Conservation (phyloP, 371 early-diverging fungal species). For the Nematocida minor region DNA sequence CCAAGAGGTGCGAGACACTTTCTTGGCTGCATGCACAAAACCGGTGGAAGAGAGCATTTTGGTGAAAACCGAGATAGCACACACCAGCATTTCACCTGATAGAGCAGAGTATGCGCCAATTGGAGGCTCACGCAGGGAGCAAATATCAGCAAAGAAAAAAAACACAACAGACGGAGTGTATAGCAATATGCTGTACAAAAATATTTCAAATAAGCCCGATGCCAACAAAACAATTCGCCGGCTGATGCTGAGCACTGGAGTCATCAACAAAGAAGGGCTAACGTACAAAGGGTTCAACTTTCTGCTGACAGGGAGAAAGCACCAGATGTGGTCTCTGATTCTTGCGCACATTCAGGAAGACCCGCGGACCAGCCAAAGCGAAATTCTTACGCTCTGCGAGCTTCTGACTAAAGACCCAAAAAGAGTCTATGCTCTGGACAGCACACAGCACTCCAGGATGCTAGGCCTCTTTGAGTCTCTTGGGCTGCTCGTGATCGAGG, state of each 20-base stretch:
- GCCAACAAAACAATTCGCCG: neutral
- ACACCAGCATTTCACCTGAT: neutral
- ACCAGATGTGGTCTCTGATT: slow-evolving; percentile 63
- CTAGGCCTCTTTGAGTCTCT: slow-evolving; percentile 33
- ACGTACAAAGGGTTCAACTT: slow-evolving; percentile 66
- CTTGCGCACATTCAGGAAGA: slow-evolving; percentile 39
- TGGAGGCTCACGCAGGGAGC: neutral
- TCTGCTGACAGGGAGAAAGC: slow-evolving; percentile 58
- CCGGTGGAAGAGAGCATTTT: slow-evolving; percentile 1
- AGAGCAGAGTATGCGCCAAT: neutral
- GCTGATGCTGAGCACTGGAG: slow-evolving; percentile 48
- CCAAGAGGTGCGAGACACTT: neutral
- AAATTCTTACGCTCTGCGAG: slow-evolving; percentile 22
- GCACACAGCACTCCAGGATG: slow-evolving; percentile 11
- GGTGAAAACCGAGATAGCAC: neutral
- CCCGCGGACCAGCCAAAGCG: neutral
- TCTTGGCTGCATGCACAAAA: neutral
- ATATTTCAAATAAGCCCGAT: slow-evolving; percentile 20
- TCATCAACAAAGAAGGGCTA: slow-evolving; percentile 53
- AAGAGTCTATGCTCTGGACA: slow-evolving; percentile 26
- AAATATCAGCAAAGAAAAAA: neutral
- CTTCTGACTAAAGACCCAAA: slow-evolving; percentile 42
- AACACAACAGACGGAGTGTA: neutral
- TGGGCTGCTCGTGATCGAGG: neutral
- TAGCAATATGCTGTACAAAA: slow-evolving; percentile 7